Conservation (phyloP, 192 early-diverging fungal genomes). For the Physocladia obscura region DNA sequence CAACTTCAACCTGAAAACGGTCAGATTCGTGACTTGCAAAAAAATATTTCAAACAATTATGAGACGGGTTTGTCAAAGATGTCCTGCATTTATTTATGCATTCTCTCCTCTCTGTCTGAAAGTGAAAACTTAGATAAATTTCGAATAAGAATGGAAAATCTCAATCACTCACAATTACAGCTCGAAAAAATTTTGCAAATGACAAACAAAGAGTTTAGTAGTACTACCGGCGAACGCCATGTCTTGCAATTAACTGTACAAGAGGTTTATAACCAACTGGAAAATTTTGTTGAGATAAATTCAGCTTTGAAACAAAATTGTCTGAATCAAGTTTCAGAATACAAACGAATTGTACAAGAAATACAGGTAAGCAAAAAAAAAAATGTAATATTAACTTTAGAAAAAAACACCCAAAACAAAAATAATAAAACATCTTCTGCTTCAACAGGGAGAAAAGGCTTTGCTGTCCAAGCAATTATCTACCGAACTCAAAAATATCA, state of each 20-base stretch:
- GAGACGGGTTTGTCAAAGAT: too few relatives aligned
- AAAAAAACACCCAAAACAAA: too few relatives aligned
- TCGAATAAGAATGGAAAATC: constrained; percentile 11
- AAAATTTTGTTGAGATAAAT: constrained; percentile 32
- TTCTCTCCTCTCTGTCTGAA: too few relatives aligned
- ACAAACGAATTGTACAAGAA: constrained; percentile 9
- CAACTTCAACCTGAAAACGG: too few relatives aligned
- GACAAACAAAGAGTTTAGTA: constrained; percentile 12
- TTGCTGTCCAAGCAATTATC: constrained; percentile 1
- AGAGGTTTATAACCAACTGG: constrained; percentile 28
- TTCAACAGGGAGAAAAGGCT: constrained; percentile 6
- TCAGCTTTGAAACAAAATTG: constrained; percentile 28
- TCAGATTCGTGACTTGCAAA: too few relatives aligned
- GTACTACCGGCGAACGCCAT: constrained; percentile 2
- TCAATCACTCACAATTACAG: neutral
- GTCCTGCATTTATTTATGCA: too few relatives aligned
- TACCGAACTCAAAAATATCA: neutral
- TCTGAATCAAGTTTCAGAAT: constrained; percentile 10
- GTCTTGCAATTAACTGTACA: constrained; percentile 5
- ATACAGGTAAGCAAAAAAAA: constrained; percentile 24
- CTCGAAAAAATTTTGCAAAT: constrained; percentile 9
- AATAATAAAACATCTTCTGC: neutral
- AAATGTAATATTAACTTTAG: too few relatives aligned
- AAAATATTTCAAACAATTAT: neutral
- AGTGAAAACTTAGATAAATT: too few relatives aligned